Evolutionary conservation across 169 alveolate genomes (phyloP).

Genomic region (Prorocentrum cordatum): DNA sequence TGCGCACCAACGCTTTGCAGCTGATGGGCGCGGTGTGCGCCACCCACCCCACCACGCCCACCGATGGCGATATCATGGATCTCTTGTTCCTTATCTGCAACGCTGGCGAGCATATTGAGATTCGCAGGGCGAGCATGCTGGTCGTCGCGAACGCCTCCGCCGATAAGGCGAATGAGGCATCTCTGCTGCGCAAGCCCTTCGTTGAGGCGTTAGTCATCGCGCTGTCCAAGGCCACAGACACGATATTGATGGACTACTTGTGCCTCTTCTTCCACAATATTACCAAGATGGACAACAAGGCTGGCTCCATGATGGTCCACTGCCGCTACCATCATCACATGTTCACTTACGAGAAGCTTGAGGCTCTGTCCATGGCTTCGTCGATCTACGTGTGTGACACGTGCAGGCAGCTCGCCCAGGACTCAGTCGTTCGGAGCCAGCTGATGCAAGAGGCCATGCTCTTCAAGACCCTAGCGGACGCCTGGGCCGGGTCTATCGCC

Average conservation of each 20-base stretch:
- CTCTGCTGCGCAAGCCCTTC: slow-evolving; percentile 19
- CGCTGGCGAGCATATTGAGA: slow-evolving; percentile 47
- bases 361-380: slow-evolving; percentile 23
- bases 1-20: slow-evolving; percentile 43
- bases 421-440: too few relatives aligned
- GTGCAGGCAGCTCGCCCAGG: not conserved
- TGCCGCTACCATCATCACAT: slow-evolving; percentile 26
- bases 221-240: slow-evolving; percentile 35
- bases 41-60: slow-evolving; percentile 70
- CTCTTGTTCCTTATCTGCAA: slow-evolving; percentile 41
- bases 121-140: slow-evolving; percentile 52
- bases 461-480: too few relatives aligned
- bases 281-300: not conserved
- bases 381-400: slow-evolving; percentile 55
- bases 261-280: slow-evolving; percentile 69
- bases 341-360: slow-evolving; percentile 35
- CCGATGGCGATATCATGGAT: slow-evolving; percentile 45
- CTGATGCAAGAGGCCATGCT: too few relatives aligned
- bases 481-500: too few relatives aligned
- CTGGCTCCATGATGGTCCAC: slow-evolving; percentile 16
- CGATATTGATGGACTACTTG: slow-evolving; percentile 55
- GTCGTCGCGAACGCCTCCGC: slow-evolving; percentile 58
- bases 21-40: slow-evolving; percentile 65
- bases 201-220: slow-evolving; percentile 36
- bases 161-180: slow-evolving; percentile 13